Percentiles rank a stretch among this genome's conserved stretches.
These are phyloP conservation scores for Solanum corneliomulleri DNA, from an alignment of 257 asterid species.

Conservation along the genomic window DNA sequence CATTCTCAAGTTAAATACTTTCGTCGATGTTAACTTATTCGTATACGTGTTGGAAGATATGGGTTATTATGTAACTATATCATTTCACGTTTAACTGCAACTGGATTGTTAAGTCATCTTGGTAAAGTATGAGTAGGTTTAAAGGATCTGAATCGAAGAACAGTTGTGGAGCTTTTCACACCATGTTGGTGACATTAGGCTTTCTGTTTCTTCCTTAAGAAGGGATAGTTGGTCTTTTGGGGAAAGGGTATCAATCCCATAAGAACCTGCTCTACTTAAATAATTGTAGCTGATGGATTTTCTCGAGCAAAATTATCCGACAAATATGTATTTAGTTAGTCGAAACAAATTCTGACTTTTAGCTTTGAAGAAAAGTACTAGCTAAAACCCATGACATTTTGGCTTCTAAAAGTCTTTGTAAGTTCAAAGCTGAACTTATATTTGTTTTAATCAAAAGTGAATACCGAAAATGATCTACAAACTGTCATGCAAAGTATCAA, in stretches of 20 bases:
- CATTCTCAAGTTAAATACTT: background rate
- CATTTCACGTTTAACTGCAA: background rate
- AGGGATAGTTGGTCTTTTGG: background rate
- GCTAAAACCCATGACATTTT: background rate
- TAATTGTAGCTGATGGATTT: background rate
- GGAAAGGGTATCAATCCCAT: background rate
- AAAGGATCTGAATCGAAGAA: background rate
- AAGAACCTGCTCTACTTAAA: background rate
- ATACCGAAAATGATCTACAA: background rate
- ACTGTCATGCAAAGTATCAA: background rate
- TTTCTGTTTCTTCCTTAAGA: background rate
- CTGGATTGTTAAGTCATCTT: background rate
- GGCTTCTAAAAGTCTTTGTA: background rate
- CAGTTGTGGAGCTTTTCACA: background rate
- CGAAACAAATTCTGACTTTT: background rate
- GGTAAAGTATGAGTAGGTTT: background rate
- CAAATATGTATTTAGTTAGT: background rate
- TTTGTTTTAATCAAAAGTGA: background rate
- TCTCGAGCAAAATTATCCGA: background rate
- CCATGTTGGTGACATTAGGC: background rate
- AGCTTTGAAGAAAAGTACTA: background rate
- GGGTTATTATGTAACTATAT: background rate
- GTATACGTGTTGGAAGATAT: background rate
- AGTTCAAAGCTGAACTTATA: background rate
- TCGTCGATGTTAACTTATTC: background rate